Conservation (phyloP, 176 grass and related monocot genomes). For the Saccharum spontaneum region DNA sequence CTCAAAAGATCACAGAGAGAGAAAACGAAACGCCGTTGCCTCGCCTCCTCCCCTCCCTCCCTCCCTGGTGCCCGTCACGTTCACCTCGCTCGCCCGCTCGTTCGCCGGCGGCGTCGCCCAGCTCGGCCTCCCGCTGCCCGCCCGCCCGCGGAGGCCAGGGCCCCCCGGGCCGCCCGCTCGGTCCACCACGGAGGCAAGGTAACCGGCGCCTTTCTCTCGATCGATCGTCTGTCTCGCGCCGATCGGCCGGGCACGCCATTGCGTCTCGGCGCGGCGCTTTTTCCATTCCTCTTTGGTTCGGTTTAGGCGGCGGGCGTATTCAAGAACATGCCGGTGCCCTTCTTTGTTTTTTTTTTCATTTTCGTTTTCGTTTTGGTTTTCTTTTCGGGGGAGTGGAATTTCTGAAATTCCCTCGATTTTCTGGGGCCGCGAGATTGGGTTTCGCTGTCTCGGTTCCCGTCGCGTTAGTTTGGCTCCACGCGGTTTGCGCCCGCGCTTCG, state of each 20-base stretch:
- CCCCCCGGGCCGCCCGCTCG: background rate
- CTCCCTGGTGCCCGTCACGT: constrained; percentile 2
- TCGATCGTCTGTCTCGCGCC: background rate
- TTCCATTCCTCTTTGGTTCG: background rate
- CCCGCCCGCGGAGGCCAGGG: background rate
- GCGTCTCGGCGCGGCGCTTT: background rate
- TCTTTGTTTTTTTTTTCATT: background rate
- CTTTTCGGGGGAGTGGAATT: no score
- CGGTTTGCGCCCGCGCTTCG: constrained; percentile 16
- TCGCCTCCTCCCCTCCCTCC: background rate
- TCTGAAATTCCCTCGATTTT: background rate
- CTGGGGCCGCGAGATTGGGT: constrained; percentile 13
- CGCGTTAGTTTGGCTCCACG: constrained; percentile 4
- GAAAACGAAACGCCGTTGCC: constrained; percentile 26
- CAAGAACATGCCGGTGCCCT: background rate
- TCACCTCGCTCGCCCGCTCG: background rate
- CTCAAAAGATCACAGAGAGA: background rate
- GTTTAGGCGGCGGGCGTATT: background rate
- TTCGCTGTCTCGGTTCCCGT: background rate
- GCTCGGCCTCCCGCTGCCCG: background rate
- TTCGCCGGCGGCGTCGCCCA: background rate
- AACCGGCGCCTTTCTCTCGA: constrained; percentile 15
- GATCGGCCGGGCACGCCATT: constrained; percentile 24
- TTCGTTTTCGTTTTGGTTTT: background rate
- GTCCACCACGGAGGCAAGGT: background rate